Base-by-base conservation (phyloP, 805 yeast species). In the Candida quercuum region DNA sequence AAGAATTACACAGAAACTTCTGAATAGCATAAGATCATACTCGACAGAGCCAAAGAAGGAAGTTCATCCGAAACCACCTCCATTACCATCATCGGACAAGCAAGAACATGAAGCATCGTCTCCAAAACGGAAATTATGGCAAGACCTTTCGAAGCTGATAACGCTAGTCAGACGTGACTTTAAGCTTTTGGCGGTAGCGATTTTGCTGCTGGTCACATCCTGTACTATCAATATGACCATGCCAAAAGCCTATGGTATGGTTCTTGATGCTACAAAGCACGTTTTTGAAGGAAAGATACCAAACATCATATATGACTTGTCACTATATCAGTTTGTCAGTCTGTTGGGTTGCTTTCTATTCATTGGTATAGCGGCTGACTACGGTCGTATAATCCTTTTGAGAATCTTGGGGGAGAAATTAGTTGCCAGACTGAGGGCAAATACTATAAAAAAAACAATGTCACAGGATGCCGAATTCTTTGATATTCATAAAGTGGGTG, bases 401-500 rank as follows among this genome's bases (percentile, higher is more conserved):
- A 71, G 89, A 47, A 67, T 81, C 12, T 78, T 85, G 10, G 96
- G 97, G 42, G 99, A 91, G 60, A 71, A 85, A 44, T 69, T 89
- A 26, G 95, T 87, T 39, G 89, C 95, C 14, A 72, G 91, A 42
- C 63, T 93, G 39, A 73, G 99, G 49, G 69, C 93, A 12, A 71
- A 81, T 37, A 77, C 89, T 28, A 82, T 88, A 57, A 76, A 77
- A 54, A 83, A 78, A 43, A 78, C 93, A 14, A 71, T 93, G 46
- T 76, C 78, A 32, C 96, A 91, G 55, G 97, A 91, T 57, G 82
- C 95, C 14, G 89, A 84, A 55, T 91, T 93, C 56, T 89, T 88
- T 62, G 99, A 91, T 56, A 76, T 80, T n/a, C 87, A 94, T 45
- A 83, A 91, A 55, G 88, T 88, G 9, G 99, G 99, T 28, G 99